Percentiles rank a stretch among this genome's conserved stretches.
Evolutionary conservation across 2,329 filamentous ascomycete species (phyloP).

Genomic region (Hypoxylon sp.): DNA sequence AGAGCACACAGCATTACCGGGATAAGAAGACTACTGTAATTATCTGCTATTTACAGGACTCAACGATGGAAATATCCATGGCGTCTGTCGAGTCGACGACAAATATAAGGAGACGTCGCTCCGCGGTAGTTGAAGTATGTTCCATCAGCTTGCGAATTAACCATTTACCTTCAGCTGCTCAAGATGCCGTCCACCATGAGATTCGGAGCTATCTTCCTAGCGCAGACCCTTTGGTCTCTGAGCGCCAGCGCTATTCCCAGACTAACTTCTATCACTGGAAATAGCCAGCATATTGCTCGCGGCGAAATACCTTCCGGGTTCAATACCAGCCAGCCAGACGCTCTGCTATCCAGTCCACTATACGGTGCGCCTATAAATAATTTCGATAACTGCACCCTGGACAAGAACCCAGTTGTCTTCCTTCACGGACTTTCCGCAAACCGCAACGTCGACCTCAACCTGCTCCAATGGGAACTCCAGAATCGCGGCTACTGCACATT

Average conservation of each 20-base stretch:
- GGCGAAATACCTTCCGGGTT: conserved; percentile 15
- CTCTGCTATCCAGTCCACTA: conserved; percentile 34
- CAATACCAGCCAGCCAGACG: conserved; percentile 38
- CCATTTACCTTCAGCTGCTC: neutral
- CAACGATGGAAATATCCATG: conserved; percentile 5
- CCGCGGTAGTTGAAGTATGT: neutral
- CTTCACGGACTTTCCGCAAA: conserved; percentile 58
- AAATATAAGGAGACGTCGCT: conserved; percentile 14
- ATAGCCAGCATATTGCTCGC: conserved; percentile 1
- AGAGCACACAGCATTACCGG: conserved; percentile 5
- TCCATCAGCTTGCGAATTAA: neutral
- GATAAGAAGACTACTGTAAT: neutral
- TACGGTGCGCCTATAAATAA: conserved; percentile 49
- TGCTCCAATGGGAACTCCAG: conserved; percentile 48
- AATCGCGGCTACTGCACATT: conserved; percentile 58
- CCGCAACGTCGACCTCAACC: conserved; percentile 48
- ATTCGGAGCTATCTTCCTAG: conserved; percentile 8
- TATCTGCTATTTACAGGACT: neutral
- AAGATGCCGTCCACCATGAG: conserved; percentile 17
- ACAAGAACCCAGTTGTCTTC: conserved; percentile 59
- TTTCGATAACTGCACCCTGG: conserved; percentile 44
- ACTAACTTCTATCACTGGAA: conserved; percentile 9
- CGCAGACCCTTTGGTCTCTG: conserved; percentile 20
- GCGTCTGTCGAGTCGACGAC: neutral
- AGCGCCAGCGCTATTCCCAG: conserved; percentile 26